Evolutionary conservation across 352 stramenopile species (phyloP).

Genomic region (Phytophthora megakarya): DNA sequence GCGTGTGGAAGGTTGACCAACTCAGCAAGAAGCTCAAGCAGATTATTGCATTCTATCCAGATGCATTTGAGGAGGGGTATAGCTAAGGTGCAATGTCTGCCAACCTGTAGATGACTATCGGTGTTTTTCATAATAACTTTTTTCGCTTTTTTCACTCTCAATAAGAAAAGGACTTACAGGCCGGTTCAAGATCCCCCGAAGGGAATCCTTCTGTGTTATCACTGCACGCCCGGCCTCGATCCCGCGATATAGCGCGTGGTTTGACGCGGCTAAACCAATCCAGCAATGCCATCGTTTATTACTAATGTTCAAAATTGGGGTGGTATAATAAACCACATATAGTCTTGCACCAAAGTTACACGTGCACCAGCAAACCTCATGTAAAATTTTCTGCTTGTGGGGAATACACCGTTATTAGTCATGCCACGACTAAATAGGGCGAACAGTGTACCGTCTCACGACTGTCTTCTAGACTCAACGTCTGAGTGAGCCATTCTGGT

Average conservation of each 20-base stretch:
- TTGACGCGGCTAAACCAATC: neutral
- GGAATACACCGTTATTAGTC: too few relatives aligned
- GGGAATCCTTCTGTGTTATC: conserved; percentile 8
- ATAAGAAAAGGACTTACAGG: conserved; percentile 15
- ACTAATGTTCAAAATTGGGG: too few relatives aligned
- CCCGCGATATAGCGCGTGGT: neutral
- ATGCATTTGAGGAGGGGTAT: conserved; percentile 8
- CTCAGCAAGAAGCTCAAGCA: conserved; percentile 1
- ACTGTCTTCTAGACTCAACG: neutral
- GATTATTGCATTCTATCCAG: neutral
- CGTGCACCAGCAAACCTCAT: too few relatives aligned
- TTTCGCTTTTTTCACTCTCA: neutral
- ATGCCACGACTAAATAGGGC: too few relatives aligned
- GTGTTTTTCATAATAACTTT: neutral
- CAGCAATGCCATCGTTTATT: neutral
- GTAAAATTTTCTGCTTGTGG: too few relatives aligned
- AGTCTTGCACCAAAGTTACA: too few relatives aligned
- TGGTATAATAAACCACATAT: too few relatives aligned
- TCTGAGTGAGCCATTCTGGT: neutral
- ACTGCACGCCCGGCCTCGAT: conserved; percentile 7
- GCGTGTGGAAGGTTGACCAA: conserved; percentile 6
- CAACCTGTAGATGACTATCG: neutral
- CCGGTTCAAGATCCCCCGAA: conserved; percentile 6
- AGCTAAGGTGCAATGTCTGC: neutral
- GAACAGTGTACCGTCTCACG: neutral